Evolutionary conservation across 2,329 filamentous ascomycete species (phyloP), one percentile per base, ranked within the genome.

Genomic region (Aspergillus ruber): DNA sequence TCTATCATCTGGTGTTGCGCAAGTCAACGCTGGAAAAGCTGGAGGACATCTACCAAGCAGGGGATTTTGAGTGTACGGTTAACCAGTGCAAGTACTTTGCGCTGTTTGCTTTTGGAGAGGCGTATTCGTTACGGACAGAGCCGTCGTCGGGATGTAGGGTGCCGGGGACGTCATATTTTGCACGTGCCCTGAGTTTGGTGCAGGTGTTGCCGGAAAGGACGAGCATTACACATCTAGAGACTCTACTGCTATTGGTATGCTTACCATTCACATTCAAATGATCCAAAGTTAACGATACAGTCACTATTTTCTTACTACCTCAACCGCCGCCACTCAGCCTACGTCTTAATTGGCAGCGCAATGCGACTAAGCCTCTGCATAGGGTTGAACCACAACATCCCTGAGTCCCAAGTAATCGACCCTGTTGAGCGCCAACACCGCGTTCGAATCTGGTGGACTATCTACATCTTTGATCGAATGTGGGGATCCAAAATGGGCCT

Each of bases 401-500:
- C 65, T 12, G 65, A 67, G 42, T 63, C 62, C 17, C 63, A 66
- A 43, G 52, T 64, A 21, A 64, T 69, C 23, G 61, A 65, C 41
- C 61, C 67, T 0, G 65, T 63, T 1, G 75, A 75, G 9, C 60
- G 61, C 21, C 63, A 68, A 46, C 66, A 68, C 32, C 63, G 65
- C 2, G 58, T 67, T 25, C 55, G 65, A 15, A 64, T 68, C 20
- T 68, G 65, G 65, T 68, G 66, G 66, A 67, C 65, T 7, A 66
- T 67, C 41, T 68, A 68, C 49, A 66, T 65, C 17, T 68, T 66
- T 35, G 65, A 68, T 47, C 67, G 75, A 2, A 71, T 77, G 63
- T 75, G 70, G 67, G 72, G 72, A 3, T 72, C 74, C 0, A 74
- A 75, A 42, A 66, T 77, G 44, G 73, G 75, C 0, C 68, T 76